Conservation (phyloP, 257 asterid genomes). For the Echites panduratus region DNA sequence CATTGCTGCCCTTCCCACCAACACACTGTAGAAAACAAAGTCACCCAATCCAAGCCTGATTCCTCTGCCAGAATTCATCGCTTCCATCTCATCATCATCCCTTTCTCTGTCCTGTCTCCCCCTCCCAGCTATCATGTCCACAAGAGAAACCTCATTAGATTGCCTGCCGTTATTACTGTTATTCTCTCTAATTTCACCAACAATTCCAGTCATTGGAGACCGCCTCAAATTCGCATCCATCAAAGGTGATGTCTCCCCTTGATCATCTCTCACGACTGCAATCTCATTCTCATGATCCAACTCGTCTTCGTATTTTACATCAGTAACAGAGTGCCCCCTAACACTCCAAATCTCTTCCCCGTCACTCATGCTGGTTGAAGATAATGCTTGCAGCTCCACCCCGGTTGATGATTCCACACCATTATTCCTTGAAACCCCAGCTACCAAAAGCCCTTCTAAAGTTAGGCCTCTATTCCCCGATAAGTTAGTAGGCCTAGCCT, state of each 20-base stretch:
- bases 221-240: constrained; percentile 38
- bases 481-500: constrained; percentile 54
- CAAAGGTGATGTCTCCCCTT: constrained; percentile 47
- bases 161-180: constrained; percentile 19
- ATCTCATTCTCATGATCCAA: constrained; percentile 52
- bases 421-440: constrained; percentile 26
- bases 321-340: constrained; percentile 6
- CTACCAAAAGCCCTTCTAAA: constrained; percentile 43
- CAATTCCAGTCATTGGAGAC: constrained; percentile 1
- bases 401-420: constrained; percentile 5
- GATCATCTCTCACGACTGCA: constrained; percentile 21
- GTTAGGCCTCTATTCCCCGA: constrained; percentile 37
- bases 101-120: constrained; percentile 27
- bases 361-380: constrained; percentile 19
- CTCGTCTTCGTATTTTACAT: constrained; percentile 29
- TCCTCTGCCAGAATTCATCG: constrained; percentile 36
- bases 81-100: constrained; percentile 24
- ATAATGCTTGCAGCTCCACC: constrained; percentile 49
- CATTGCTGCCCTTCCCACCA: constrained; percentile 98
- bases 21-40: constrained; percentile 84
- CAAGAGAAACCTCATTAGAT: background rate
- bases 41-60: constrained; percentile 95
- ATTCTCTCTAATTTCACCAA: constrained; percentile 11
- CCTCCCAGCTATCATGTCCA: constrained; percentile 21
- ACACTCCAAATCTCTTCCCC: constrained; percentile 16